phyloP scores from a whole-genome alignment of 1,139 yeast species.

The Suhomyces terraborum region DNA sequence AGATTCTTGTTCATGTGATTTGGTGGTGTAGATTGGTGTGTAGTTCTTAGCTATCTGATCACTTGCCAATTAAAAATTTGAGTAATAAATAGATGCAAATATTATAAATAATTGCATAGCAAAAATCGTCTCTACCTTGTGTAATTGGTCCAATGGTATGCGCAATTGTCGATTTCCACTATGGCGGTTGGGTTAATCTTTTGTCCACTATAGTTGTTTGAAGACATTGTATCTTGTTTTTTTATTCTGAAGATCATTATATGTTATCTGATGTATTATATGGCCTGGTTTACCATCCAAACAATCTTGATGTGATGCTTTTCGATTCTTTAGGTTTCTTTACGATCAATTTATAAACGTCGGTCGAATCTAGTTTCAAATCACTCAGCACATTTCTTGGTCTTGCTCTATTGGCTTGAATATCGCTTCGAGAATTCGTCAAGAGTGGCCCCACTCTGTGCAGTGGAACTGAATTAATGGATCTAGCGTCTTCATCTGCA shows the following conservation, averaged over 20 bases:
- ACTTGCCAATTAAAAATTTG: no score
- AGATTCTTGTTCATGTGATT: no score
- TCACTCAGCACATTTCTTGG: conserved; percentile 8
- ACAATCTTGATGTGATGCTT: conserved; percentile 17
- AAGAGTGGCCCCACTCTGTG: conserved; percentile 3
- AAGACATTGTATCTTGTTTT: no score
- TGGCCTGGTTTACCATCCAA: conserved; percentile 16
- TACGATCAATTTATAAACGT: conserved; percentile 20
- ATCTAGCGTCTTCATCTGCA: conserved; percentile 19
- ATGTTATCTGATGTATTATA: no score
- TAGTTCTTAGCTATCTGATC: not conserved
- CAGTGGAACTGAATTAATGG: conserved; percentile 12
- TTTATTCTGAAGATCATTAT: no score
- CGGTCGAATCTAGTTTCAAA: conserved; percentile 15
- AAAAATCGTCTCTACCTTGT: no score
- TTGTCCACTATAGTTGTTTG: not conserved
- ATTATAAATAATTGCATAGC: no score
- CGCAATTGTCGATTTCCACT: no score
- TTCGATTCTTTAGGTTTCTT: conserved; percentile 7
- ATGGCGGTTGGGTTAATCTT: no score
- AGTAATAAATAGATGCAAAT: no score
- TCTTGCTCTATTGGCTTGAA: conserved; percentile 1
- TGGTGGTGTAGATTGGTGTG: no score
- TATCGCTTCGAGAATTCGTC: conserved; percentile 1
- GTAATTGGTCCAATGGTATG: no score